phyloP scores from a whole-genome alignment of 495 filamentous ascomycete species.

The Trichoderma parareesei region DNA sequence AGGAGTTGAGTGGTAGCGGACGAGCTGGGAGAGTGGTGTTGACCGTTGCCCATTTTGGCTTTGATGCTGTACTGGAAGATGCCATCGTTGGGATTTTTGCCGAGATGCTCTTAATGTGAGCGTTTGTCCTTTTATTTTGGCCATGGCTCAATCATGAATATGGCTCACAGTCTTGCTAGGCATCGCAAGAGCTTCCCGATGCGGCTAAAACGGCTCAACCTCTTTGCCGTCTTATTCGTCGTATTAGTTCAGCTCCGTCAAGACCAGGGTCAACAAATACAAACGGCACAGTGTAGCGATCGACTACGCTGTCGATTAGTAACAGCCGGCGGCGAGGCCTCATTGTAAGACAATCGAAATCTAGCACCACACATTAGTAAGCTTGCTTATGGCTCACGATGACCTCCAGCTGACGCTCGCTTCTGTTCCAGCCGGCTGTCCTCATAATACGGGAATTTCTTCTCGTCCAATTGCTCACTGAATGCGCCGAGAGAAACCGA shows the following conservation, averaged over 20 bases:
- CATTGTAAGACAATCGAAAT: too few relatives aligned
- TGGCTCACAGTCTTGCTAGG: background rate
- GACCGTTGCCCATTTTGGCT: slow-evolving; percentile 17
- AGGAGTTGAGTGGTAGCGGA: slow-evolving; percentile 23
- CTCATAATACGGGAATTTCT: too few relatives aligned
- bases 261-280: background rate
- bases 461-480: too few relatives aligned
- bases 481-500: too few relatives aligned
- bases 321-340: too few relatives aligned
- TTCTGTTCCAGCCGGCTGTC: too few relatives aligned
- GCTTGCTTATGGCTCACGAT: too few relatives aligned
- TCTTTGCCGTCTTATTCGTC: background rate
- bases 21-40: slow-evolving; percentile 28
- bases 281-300: background rate
- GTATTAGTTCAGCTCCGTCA: background rate
- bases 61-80: background rate
- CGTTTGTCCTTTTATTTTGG: background rate
- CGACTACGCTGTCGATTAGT: too few relatives aligned
- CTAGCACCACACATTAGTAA: too few relatives aligned
- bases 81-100: background rate
- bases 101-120: background rate
- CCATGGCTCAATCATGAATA: background rate
- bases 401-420: too few relatives aligned
- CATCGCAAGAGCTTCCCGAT: background rate
- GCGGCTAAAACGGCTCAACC: background rate